Evolutionary conservation across 352 stramenopile genomes (phyloP), one percentile per base, ranked within the genome.

Genomic region (Stephanocyclus meneghinianus): DNA sequence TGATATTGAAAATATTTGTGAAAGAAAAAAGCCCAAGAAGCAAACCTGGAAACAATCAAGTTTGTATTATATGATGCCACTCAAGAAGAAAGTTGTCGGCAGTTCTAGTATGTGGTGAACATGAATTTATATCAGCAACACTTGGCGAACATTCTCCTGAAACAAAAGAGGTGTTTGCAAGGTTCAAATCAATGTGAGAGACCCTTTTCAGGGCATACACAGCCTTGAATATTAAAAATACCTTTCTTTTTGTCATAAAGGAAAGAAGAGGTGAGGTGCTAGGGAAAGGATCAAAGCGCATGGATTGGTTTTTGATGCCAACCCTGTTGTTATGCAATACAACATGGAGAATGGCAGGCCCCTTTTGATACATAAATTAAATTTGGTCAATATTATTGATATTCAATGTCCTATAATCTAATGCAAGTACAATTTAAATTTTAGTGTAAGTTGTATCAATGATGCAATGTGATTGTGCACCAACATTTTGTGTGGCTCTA

Each of bases 331-430:
- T 8, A 40, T 40, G 35, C 76, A 90, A 15, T 91, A 96, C 1
- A 91, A 94, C 45, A 86, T 87, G 32, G 77, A 90, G 65, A 93
- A 96, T 74, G 68, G 95, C 53, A 80, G 86, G 32, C 94, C 96
- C 78, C 95, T 81, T 90, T 96, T n/a, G 90, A 95, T 78, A 80
- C 96, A 4, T 95, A 96, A 66, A 87, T 95, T 40, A 26, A 26
- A 26, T 26, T 26, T 1, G 0, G 21, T 26, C 21, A 26, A 26
- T 26, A 1, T 26, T 26, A 26, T 26, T 26, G 21, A 26, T 26
- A 26, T 26, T 1, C 21, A 26, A 26, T 26, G 21, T 26, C 21
- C 21, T 26, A 26, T 26, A 26, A 26, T 26, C 0, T 26, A 26
- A 26, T 26, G 21, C 21, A 26, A 26, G 21, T 26, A 26, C 0